Conservation (phyloP, 306 rosid species). For the Castanea sativa region DNA sequence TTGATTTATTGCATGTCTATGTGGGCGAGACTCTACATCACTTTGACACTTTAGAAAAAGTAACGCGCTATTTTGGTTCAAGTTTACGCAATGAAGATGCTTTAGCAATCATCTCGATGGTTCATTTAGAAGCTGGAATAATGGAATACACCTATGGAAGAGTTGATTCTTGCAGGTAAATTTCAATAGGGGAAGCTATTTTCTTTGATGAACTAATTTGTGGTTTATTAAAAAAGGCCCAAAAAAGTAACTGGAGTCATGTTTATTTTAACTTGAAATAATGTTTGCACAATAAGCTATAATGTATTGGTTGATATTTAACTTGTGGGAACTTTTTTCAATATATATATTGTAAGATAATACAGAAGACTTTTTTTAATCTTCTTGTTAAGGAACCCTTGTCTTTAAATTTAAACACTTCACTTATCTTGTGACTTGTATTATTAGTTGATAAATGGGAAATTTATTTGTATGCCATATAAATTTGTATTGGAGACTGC, state of each 20-base stretch:
- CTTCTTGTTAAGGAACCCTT: no score
- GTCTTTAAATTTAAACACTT: no score
- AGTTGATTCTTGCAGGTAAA: constrained; percentile 87
- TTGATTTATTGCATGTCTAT: constrained; percentile 66
- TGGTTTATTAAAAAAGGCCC: no score
- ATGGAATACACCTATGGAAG: constrained; percentile 77
- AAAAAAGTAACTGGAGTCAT: not conserved
- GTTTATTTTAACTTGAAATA: not conserved
- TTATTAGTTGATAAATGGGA: no score
- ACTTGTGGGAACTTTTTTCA: no score
- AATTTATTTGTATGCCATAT: no score
- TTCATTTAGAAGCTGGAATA: constrained; percentile 81
- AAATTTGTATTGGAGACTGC: not conserved
- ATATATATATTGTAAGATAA: no score
- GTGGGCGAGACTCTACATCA: constrained; percentile 45
- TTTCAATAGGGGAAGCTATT: not conserved
- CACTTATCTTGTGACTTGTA: no score
- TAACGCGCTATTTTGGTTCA: constrained; percentile 59
- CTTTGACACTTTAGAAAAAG: constrained; percentile 56
- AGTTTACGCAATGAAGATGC: constrained; percentile 50
- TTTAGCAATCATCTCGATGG: constrained; percentile 52
- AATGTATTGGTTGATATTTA: no score
- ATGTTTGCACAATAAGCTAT: no score
- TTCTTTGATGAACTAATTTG: not conserved
- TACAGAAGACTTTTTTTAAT: no score